Conservation (phyloP, 805 yeast species). For the Candida coquimbonensis region DNA sequence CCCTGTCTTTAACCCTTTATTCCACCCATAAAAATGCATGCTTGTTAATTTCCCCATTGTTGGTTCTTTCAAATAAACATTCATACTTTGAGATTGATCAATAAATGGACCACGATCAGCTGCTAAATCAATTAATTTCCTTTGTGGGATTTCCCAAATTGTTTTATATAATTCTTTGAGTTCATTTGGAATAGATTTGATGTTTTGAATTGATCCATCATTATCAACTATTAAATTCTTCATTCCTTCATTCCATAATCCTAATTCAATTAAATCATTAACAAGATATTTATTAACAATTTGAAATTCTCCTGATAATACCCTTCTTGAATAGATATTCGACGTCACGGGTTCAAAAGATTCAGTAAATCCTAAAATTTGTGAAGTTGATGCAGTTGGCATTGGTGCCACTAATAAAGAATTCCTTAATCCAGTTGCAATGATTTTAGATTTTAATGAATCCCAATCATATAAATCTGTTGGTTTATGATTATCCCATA, state of each 20-base stretch:
- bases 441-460: slow-evolving; percentile 50
- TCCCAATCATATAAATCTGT: slow-evolving; percentile 84
- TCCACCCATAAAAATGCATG: slow-evolving; percentile 99
- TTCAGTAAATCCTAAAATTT: slow-evolving; percentile 88
- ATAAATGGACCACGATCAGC: slow-evolving; percentile 89
- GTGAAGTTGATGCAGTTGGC: slow-evolving; percentile 99
- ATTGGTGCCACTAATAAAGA: slow-evolving; percentile 88
- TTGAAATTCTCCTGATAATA: slow-evolving; percentile 90
- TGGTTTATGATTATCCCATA: slow-evolving; percentile 73
- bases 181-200: slow-evolving; percentile 67
- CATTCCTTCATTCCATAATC: slow-evolving; percentile 76
- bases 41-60: slow-evolving; percentile 95
- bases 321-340: slow-evolving; percentile 88
- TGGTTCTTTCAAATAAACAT: slow-evolving; percentile 81
- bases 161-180: slow-evolving; percentile 66
- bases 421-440: slow-evolving; percentile 70
- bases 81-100: slow-evolving; percentile 91
- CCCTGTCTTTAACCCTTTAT: slow-evolving; percentile 96
- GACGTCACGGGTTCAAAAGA: slow-evolving; percentile 96
- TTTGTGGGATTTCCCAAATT: slow-evolving; percentile 88
- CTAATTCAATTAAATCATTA: slow-evolving; percentile 70
- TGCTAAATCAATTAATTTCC: slow-evolving; percentile 61
- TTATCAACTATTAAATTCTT: slow-evolving; percentile 68
- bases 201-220: slow-evolving; percentile 81
- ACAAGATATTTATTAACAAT: slow-evolving; percentile 83